phyloP scores from a whole-genome alignment of 352 stramenopile species.

The Globisporangium barbulae region DNA sequence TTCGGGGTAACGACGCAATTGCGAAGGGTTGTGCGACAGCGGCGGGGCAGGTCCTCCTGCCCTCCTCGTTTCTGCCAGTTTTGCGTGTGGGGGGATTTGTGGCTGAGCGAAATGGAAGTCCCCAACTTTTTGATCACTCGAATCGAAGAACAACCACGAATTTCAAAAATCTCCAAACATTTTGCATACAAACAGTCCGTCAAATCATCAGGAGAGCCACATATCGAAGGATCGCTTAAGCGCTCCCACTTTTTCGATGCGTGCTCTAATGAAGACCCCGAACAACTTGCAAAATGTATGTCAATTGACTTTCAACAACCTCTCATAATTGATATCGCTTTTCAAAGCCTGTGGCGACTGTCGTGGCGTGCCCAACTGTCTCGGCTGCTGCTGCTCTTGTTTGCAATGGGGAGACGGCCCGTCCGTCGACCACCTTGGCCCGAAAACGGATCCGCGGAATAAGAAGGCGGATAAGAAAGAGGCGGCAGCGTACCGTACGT shows the following conservation, averaged over 20 bases:
- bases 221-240: neutral
- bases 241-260: neutral
- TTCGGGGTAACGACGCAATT: no score
- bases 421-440: constrained; percentile 5
- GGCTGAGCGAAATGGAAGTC: neutral
- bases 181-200: neutral
- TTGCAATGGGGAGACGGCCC: neutral
- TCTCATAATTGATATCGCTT: neutral
- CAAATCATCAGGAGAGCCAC: neutral
- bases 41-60: no score
- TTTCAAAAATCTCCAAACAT: neutral
- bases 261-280: no score
- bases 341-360: neutral
- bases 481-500: neutral
- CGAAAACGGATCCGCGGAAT: constrained; percentile 1
- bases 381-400: constrained; percentile 6
- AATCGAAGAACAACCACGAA: neutral
- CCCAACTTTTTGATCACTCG: neutral
- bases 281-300: neutral
- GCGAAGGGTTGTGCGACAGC: no score
- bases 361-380: constrained; percentile 1
- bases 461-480: constrained; percentile 12
- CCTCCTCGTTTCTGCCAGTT: no score
- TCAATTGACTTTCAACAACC: neutral
- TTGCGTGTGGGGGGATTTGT: neutral